A percentile compares a stretch with the other conserved stretches of the same genome.
These are phyloP conservation scores for Galerina sulciceps DNA, from an alignment of 768 basidiomycete genomes.

Conservation along the genomic window DNA sequence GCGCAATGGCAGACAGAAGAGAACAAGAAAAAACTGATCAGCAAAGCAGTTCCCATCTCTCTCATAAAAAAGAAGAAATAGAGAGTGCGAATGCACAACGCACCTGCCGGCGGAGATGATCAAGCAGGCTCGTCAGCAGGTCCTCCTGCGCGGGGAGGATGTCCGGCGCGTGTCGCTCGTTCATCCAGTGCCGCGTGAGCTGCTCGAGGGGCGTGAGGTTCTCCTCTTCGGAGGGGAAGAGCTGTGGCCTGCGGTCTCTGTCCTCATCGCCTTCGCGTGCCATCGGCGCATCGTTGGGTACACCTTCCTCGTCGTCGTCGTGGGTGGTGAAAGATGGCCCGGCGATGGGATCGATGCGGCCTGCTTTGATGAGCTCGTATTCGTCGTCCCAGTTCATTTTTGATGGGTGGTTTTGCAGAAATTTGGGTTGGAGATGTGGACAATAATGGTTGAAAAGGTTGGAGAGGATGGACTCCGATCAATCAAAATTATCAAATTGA, in stretches of 20 bases:
- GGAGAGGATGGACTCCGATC: too few species aligned
- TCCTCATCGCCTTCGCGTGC: conserved; percentile 19
- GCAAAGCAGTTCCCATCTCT: too few species aligned
- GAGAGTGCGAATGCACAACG: too few species aligned
- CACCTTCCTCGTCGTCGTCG: conserved; percentile 25
- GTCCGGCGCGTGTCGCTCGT: conserved; percentile 83
- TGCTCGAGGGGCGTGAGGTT: conserved; percentile 66
- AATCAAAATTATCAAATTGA: background rate
- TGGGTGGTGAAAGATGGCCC: conserved; percentile 20
- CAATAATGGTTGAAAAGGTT: background rate
- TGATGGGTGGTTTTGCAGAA: background rate
- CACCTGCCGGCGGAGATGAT: conserved; percentile 86
- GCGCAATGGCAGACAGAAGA: conserved; percentile 1
- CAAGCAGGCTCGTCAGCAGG: conserved; percentile 66
- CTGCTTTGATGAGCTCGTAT: conserved; percentile 31
- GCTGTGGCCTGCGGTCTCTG: background rate
- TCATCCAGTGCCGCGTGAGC: conserved; percentile 84
- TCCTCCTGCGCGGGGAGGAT: conserved; percentile 75
- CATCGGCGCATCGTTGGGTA: conserved; percentile 22
- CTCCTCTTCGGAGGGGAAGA: conserved; percentile 22
- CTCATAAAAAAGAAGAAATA: too few species aligned
- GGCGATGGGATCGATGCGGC: conserved; percentile 7
- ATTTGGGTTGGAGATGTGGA: background rate
- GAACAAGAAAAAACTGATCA: too few species aligned
- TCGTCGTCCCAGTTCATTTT: conserved; percentile 44